These are phyloP conservation scores for Boletus edulis DNA, from an alignment of 768 basidiomycete species.

Conservation along the genomic window DNA sequence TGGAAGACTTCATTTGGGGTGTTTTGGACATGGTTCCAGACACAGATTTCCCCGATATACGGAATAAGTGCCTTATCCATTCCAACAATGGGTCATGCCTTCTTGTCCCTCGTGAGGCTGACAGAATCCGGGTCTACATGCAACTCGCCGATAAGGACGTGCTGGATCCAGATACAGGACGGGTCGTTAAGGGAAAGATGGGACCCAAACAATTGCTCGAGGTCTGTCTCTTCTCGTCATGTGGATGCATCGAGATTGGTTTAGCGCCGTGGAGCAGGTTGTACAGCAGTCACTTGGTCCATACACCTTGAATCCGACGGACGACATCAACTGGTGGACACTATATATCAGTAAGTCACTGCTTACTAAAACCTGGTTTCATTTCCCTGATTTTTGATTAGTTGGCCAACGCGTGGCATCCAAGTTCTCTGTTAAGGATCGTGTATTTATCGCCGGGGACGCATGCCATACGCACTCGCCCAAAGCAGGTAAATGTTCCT, in stretches of 20 bases:
- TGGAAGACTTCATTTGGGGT: slow-evolving; percentile 41
- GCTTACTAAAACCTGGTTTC: background rate
- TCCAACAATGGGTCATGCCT: slow-evolving; percentile 50
- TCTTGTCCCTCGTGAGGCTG: slow-evolving; percentile 50
- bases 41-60: slow-evolving; percentile 54
- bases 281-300: slow-evolving; percentile 42
- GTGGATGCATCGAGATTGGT: background rate
- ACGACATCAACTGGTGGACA: slow-evolving; percentile 48
- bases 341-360: slow-evolving; percentile 42
- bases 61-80: slow-evolving; percentile 48
- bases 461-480: slow-evolving; percentile 49
- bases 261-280: slow-evolving; percentile 22
- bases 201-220: slow-evolving; percentile 40
- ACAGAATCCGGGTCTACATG: slow-evolving; percentile 49
- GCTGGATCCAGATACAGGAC: slow-evolving; percentile 36
- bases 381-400: slow-evolving; percentile 13
- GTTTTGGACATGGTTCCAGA: slow-evolving; percentile 45
- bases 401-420: slow-evolving; percentile 58
- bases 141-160: slow-evolving; percentile 45
- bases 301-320: slow-evolving; percentile 32
- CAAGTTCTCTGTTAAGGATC: slow-evolving; percentile 43
- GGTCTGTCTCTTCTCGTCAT: slow-evolving; percentile 17
- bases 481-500: slow-evolving; percentile 35
- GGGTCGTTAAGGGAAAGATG: slow-evolving; percentile 39
- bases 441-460: slow-evolving; percentile 55